These are phyloP conservation scores for Ambrosiella cleistominuta DNA, from an alignment of 2,329 filamentous ascomycete species.

Conservation along the genomic window DNA sequence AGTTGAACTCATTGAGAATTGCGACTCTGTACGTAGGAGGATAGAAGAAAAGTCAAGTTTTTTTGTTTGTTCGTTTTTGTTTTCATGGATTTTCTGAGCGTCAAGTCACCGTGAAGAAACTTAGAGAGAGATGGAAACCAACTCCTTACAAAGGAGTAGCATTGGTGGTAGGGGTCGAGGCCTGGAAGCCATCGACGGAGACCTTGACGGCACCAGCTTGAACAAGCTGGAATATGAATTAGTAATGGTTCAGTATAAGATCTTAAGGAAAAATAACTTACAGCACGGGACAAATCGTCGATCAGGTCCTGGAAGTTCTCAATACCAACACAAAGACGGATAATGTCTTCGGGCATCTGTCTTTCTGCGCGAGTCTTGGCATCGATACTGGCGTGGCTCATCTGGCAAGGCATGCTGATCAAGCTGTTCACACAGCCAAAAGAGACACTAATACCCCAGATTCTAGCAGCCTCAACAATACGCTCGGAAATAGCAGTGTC, in stretches of 20 bases:
- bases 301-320: constrained; percentile 84
- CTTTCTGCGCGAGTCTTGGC: constrained; percentile 78
- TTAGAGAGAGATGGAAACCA: neutral
- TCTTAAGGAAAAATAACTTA: constrained; percentile 34
- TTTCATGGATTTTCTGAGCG: neutral
- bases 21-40: neutral
- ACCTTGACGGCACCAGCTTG: constrained; percentile 87
- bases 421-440: constrained; percentile 97
- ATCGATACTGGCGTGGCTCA: constrained; percentile 98
- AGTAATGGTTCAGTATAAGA: constrained; percentile 13
- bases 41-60: constrained; percentile 1
- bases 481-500: constrained; percentile 68
- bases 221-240: constrained; percentile 45
- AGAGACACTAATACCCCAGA: constrained; percentile 92
- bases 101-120: neutral
- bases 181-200: constrained; percentile 39
- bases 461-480: constrained; percentile 78
- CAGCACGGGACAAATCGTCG: constrained; percentile 78
- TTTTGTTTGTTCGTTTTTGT: neutral
- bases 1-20: constrained; percentile 6
- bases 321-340: constrained; percentile 87
- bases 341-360: constrained; percentile 91
- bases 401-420: constrained; percentile 98
- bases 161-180: constrained; percentile 11
- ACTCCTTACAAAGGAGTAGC: neutral